Conservation (phyloP, 1,284 basidiomycete genomes). For the Malassezia sympodialis region DNA sequence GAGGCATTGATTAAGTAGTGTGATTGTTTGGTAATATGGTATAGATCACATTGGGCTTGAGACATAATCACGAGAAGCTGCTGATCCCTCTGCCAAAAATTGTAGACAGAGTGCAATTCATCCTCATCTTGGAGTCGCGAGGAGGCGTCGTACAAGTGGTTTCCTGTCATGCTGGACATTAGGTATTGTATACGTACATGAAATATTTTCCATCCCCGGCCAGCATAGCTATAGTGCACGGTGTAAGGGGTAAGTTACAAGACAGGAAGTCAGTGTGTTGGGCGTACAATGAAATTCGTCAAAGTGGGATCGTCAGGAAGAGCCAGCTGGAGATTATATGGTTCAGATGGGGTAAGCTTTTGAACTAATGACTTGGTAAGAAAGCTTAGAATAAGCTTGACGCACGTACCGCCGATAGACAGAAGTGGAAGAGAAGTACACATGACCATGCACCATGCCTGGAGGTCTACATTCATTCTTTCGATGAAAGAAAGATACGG, state of each 20-base stretch:
- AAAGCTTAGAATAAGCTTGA: background rate
- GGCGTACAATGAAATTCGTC: background rate
- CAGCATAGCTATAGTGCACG: background rate
- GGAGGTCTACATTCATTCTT: background rate
- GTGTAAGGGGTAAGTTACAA: background rate
- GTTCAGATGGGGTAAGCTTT: background rate
- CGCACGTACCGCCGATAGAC: background rate
- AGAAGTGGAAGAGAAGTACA: background rate
- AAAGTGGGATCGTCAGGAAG: background rate
- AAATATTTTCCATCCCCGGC: slow-evolving; percentile 1
- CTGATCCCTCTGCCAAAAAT: background rate
- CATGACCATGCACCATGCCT: background rate
- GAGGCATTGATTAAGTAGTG: background rate
- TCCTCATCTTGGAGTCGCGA: background rate
- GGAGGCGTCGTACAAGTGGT: background rate
- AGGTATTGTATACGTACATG: background rate
- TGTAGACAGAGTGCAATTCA: background rate
- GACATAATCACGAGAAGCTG: background rate
- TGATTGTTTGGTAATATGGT: background rate
- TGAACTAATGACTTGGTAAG: background rate
- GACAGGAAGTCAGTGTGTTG: background rate
- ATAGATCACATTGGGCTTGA: background rate
- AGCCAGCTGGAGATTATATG: background rate
- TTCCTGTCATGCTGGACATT: background rate
- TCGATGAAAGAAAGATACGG: background rate